Percentiles rank a stretch among this genome's conserved stretches.
These are phyloP conservation scores for Guadua angustifolia DNA, from an alignment of 176 grass and related monocot genomes.

Conservation along the genomic window DNA sequence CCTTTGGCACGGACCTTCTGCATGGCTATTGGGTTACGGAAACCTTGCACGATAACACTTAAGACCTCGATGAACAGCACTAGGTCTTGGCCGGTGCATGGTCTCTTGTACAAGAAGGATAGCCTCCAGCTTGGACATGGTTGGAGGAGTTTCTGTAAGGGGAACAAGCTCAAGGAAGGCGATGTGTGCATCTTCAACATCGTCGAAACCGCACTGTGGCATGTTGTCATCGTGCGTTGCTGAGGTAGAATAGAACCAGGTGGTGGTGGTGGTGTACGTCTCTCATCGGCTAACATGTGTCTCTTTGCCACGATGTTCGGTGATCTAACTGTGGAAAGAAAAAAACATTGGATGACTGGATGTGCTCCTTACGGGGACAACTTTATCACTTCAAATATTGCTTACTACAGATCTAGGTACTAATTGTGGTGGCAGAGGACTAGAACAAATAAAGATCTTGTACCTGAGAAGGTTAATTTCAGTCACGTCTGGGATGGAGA, in stretches of 20 bases:
- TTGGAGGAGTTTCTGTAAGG: constrained; percentile 22
- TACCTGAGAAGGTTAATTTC: too few relatives aligned
- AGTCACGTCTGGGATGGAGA: too few relatives aligned
- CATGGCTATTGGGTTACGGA: background rate
- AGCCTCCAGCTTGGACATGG: background rate
- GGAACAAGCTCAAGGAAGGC: constrained; percentile 11
- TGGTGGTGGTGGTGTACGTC: background rate
- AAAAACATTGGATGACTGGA: too few relatives aligned
- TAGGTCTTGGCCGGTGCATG: constrained; percentile 16
- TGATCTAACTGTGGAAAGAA: too few relatives aligned
- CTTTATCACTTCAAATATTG: too few relatives aligned
- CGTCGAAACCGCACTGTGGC: constrained; percentile 7
- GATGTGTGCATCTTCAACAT: constrained; percentile 34
- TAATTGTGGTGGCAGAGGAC: too few relatives aligned
- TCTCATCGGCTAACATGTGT: background rate
- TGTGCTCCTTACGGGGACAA: too few relatives aligned
- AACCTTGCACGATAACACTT: background rate
- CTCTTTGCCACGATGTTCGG: too few relatives aligned
- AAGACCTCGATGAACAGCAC: background rate
- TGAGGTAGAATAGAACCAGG: background rate
- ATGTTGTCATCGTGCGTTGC: background rate
- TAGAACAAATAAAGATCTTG: too few relatives aligned
- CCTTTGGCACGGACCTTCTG: too few relatives aligned
- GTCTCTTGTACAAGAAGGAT: background rate
- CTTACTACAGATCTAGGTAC: too few relatives aligned